These are phyloP conservation scores for Zopfia rhizophila DNA, from an alignment of 2,329 filamentous ascomycete genomes.

Conservation along the genomic window DNA sequence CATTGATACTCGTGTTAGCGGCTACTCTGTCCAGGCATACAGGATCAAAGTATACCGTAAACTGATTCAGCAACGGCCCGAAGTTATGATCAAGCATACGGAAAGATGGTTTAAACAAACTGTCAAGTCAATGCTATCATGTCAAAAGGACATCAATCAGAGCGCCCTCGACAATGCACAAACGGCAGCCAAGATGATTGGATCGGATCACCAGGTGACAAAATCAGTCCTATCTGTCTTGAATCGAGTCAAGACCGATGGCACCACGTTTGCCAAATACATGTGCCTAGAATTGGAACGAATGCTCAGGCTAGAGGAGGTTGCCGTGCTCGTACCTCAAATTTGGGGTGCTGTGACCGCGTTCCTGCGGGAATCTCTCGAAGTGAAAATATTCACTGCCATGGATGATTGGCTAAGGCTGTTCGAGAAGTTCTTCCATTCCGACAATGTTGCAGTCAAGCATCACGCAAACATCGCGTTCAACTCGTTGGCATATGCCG, in stretches of 20 bases:
- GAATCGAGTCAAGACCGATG: constrained; percentile 69
- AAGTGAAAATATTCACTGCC: constrained; percentile 75
- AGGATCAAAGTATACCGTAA: constrained; percentile 82
- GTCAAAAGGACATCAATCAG: constrained; percentile 77
- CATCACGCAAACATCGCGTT: constrained; percentile 82
- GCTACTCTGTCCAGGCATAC: constrained; percentile 82
- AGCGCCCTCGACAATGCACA: constrained; percentile 80
- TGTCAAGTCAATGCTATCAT: constrained; percentile 83
- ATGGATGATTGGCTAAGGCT: constrained; percentile 79
- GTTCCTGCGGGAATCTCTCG: constrained; percentile 71
- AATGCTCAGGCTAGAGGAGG: constrained; percentile 71
- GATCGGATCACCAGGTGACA: constrained; percentile 74
- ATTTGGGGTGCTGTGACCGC: constrained; percentile 89
- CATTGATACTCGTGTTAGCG: constrained; percentile 77
- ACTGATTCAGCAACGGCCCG: constrained; percentile 76
- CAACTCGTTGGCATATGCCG: constrained; percentile 82
- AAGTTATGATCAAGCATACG: constrained; percentile 74
- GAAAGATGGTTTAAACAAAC: constrained; percentile 84
- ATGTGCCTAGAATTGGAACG: constrained; percentile 73
- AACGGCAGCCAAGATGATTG: constrained; percentile 74
- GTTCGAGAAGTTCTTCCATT: constrained; percentile 86
- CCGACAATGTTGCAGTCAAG: constrained; percentile 71
- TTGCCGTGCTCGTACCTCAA: constrained; percentile 76
- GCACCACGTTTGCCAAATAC: constrained; percentile 62
- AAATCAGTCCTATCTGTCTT: constrained; percentile 73